Evolutionary conservation across 352 stramenopile species (phyloP), one percentile per base, ranked within the genome.

Genomic region (Phytophthora podocarpi): DNA sequence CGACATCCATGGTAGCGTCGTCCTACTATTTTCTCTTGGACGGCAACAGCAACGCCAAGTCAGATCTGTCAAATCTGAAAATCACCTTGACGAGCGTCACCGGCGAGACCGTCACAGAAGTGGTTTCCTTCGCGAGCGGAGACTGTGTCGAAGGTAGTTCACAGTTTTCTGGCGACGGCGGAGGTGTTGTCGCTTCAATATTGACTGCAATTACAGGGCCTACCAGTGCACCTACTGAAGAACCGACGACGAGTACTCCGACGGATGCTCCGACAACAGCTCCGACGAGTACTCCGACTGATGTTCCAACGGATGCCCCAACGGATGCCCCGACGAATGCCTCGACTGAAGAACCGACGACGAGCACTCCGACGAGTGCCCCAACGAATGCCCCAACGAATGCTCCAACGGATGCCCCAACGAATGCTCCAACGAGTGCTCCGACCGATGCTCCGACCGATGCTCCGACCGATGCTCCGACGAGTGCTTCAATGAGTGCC

Each of bases 11-110:
- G 82, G 79, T 91, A 4, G 62, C 73, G 31, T 91, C 79, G 34
- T 78, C 77, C 4, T 91, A 78, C 31, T 91, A 88, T 40, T 90
- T 87, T 39, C 40, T 87, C 8, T 31, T 74, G 11, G 71, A 89
- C 42, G 74, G 66, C 37, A 58, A 78, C 8, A 85, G 72, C 31
- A 28, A 61, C 2, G 48, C 36, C 1, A 59, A 74, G 34, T 69
- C 58, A 5, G 74, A 85, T 36, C 57, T 88, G 10, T 57, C 59
- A 16, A 53, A 70, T 15, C 18, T 89, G 41, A 74, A 67, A 46
- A 77, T 89, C 51, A 66, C 50, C 18, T 49, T 86, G 49, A 68
- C 65, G 5, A 72, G 63, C 21, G 63, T 86, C 10, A 71, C 59
- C 26, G 79, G 79, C n/a, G 70, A 91, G 40, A 55, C 64, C 12